phyloP scores from a whole-genome alignment of 805 yeast genomes.

The Barnettozyma californica region DNA sequence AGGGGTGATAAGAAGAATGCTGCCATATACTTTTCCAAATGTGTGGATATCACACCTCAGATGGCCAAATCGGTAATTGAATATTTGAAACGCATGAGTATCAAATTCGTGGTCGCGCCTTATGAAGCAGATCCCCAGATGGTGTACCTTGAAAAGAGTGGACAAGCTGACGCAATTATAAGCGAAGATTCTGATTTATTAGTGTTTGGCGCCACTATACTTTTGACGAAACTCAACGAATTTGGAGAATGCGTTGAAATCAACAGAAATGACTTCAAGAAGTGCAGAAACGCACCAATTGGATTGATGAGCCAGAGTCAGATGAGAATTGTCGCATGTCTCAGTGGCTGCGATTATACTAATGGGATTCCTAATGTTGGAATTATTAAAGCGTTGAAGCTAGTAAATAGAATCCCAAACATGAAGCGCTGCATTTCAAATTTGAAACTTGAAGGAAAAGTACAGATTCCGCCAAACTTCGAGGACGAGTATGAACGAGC shows the following conservation, averaged over 20 bases:
- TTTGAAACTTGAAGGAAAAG: constrained; percentile 56
- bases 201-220: constrained; percentile 73
- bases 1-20: constrained; percentile 60
- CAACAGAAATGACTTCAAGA: constrained; percentile 46
- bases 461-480: constrained; percentile 50
- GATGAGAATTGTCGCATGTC: constrained; percentile 69
- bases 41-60: constrained; percentile 81
- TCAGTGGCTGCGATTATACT: constrained; percentile 97
- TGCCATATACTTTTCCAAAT: constrained; percentile 62
- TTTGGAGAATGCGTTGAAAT: constrained; percentile 67
- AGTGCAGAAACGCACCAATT: constrained; percentile 46
- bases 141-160: constrained; percentile 77
- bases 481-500: constrained; percentile 61
- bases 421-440: constrained; percentile 53
- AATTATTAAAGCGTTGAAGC: constrained; percentile 61
- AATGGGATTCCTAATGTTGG: constrained; percentile 83
- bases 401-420: constrained; percentile 46
- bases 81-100: constrained; percentile 49
- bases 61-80: constrained; percentile 88
- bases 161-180: constrained; percentile 76
- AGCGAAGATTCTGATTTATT: constrained; percentile 94
- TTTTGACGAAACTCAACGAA: constrained; percentile 80
- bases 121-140: constrained; percentile 98
- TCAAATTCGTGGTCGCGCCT: constrained; percentile 88
- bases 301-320: constrained; percentile 49